A percentile compares a stretch with the other conserved stretches of the same genome.
Conservation (phyloP, 2,329 filamentous ascomycete species). For the Bipolaris oryzae region DNA sequence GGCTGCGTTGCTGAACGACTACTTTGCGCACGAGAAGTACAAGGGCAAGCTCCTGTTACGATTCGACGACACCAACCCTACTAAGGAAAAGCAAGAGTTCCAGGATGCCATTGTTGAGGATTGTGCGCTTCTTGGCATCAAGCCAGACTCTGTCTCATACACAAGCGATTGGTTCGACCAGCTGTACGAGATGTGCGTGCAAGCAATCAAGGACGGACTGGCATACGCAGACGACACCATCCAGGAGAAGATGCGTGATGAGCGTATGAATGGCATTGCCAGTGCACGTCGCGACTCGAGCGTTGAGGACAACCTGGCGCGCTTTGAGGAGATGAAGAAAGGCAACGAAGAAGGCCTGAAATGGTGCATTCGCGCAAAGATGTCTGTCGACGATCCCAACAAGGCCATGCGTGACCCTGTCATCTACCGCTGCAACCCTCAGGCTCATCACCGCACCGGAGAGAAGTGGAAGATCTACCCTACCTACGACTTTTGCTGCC, state of each 20-base stretch:
- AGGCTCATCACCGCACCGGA: constrained; percentile 77
- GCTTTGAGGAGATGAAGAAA: constrained; percentile 92
- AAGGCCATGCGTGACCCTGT: constrained; percentile 96
- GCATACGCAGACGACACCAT: constrained; percentile 96
- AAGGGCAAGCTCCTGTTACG: constrained; percentile 88
- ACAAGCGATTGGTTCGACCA: constrained; percentile 96
- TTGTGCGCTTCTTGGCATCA: constrained; percentile 87
- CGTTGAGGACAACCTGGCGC: constrained; percentile 81
- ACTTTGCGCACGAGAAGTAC: constrained; percentile 93
- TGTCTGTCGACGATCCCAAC: constrained; percentile 89
- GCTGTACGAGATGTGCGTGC: constrained; percentile 82
- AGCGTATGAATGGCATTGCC: constrained; percentile 83
- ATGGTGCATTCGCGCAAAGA: constrained; percentile 95
- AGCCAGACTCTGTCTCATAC: constrained; percentile 83
- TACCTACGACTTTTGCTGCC: constrained; percentile 86
- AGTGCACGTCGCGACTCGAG: constrained; percentile 79
- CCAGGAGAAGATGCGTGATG: constrained; percentile 82
- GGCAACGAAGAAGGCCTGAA: constrained; percentile 77
- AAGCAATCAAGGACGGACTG: constrained; percentile 82
- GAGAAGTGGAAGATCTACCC: constrained; percentile 84
- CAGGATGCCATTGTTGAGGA: constrained; percentile 94
- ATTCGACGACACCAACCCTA: constrained; percentile 96
- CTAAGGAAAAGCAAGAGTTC: constrained; percentile 96
- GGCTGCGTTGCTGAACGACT: constrained; percentile 90
- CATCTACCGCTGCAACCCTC: constrained; percentile 90